Evolutionary conservation across 2,329 filamentous ascomycete genomes (phyloP), one percentile per base, ranked within the genome.

Genomic region (Cryphonectria parasitica): DNA sequence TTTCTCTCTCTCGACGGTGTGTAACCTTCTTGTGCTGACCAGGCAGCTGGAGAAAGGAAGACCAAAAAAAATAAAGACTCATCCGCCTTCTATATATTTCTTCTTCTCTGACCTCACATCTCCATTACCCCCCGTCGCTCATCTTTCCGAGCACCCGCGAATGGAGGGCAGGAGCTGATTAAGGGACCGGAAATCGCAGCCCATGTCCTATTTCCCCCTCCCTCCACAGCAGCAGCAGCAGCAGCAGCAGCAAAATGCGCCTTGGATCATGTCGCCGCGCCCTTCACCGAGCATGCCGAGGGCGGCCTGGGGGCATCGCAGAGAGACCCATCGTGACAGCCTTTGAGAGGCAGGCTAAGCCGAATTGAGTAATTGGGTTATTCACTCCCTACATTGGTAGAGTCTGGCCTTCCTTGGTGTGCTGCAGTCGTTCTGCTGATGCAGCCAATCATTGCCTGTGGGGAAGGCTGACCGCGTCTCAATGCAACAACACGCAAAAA

Each of bases 361-460:
- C 66, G 10, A 10, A 68, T 28, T 5, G 13, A n/a, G 66, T 64
- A 68, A 64, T 68, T n/a, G 17, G 66, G 66, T 68, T 63, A 68
- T 68, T 68, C 66, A 68, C 36, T 25, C 66, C 45, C 2, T 49
- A 49, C 45, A 49, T 49, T 49, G 45, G 45, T n/a, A n/a, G 45
- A 49, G 45, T 19, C 22, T 49, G 45, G 45, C 22, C 22, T n/a
- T 22, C 7, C 22, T 49, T 49, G 45, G 45, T 49, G 22, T 49
- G 45, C 22, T 8, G 45, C 45, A n/a, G 45, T 49, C 22, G 45
- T 22, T n/a, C 6, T 49, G 45, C 45, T 11, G 45, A 22, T 49
- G 22, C 45, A 49, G 45, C 45, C 45, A 49, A 49, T 49, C 45
- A 49, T 19, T n/a, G 45, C 22, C 45, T 11, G 45, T n/a, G 22